A percentile compares a stretch with the other conserved stretches of the same genome.
Conservation (phyloP, 164 flowering plant genomes). For the Dillenia turbinata region DNA sequence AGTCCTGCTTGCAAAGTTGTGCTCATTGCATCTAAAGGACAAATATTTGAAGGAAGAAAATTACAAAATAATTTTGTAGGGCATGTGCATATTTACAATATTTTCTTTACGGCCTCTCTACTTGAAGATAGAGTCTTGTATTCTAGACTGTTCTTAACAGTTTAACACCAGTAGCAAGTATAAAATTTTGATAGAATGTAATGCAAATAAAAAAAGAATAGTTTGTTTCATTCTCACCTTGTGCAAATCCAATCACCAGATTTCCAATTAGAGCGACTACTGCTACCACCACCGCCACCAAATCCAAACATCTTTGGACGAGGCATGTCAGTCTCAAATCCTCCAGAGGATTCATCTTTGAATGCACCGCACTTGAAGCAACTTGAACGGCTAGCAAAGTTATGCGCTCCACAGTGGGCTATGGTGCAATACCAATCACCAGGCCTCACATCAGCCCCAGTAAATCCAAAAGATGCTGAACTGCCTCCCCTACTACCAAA, state of each 20-base stretch:
- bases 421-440: constrained; percentile 95
- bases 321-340: constrained; percentile 22
- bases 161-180: too few species aligned
- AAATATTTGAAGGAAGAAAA: too few species aligned
- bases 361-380: constrained; percentile 97
- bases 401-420: constrained; percentile 85
- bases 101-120: too few species aligned
- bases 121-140: too few species aligned
- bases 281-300: constrained; percentile 18
- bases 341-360: constrained; percentile 61
- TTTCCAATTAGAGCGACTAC: constrained; percentile 67
- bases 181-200: too few species aligned
- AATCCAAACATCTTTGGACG: constrained; percentile 19
- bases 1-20: constrained; percentile 96
- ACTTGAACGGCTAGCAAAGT: constrained; percentile 94
- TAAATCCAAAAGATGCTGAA: constrained; percentile 41
- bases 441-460: constrained; percentile 85
- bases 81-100: too few species aligned
- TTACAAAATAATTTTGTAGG: too few species aligned
- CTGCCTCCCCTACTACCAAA: constrained; percentile 27
- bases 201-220: too few species aligned
- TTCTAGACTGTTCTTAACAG: too few species aligned
- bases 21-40: constrained; percentile 75
- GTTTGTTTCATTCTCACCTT: constrained; percentile 36
- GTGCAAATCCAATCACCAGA: constrained; percentile 98